A percentile compares a stretch with the other conserved stretches of the same genome.
Conservation (phyloP, 306 rosid genomes). For the Clitoria ternatea region DNA sequence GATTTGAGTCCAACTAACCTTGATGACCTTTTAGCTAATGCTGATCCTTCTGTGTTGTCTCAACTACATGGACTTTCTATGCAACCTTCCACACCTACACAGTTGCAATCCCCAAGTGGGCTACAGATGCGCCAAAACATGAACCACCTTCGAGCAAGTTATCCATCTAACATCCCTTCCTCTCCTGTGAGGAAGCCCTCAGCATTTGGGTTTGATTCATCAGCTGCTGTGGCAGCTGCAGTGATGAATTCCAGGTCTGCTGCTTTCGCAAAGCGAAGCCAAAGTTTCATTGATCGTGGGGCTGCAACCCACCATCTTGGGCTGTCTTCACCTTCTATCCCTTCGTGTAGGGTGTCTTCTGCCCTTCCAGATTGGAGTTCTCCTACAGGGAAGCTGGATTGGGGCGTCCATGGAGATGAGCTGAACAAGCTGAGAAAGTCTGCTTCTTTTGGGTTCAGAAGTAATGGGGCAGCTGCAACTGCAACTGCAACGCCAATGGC, state of each 20-base stretch:
- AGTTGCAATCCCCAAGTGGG: constrained; percentile 57
- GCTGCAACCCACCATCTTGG: constrained; percentile 47
- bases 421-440: constrained; percentile 88
- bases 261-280: constrained; percentile 92
- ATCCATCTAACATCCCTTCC: constrained; percentile 74
- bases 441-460: constrained; percentile 88
- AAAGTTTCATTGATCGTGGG: constrained; percentile 90
- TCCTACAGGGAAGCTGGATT: constrained; percentile 76
- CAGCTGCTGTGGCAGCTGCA: constrained; percentile 85
- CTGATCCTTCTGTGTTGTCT: constrained; percentile 59
- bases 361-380: constrained; percentile 76
- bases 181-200: constrained; percentile 75
- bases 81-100: constrained; percentile 56
- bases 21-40: constrained; percentile 71
- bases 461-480: constrained; percentile 30
- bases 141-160: constrained; percentile 89
- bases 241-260: constrained; percentile 93
- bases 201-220: constrained; percentile 66
- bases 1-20: constrained; percentile 85
- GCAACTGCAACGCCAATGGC: constrained; percentile 18
- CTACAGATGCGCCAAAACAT: constrained; percentile 78
- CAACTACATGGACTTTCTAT: constrained; percentile 64
- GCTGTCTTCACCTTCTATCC: constrained; percentile 48
- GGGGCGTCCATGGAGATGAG: constrained; percentile 90
- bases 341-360: constrained; percentile 56